These are phyloP conservation scores for Uncinocarpus reesii DNA, from an alignment of 2,329 filamentous ascomycete species.

Conservation along the genomic window DNA sequence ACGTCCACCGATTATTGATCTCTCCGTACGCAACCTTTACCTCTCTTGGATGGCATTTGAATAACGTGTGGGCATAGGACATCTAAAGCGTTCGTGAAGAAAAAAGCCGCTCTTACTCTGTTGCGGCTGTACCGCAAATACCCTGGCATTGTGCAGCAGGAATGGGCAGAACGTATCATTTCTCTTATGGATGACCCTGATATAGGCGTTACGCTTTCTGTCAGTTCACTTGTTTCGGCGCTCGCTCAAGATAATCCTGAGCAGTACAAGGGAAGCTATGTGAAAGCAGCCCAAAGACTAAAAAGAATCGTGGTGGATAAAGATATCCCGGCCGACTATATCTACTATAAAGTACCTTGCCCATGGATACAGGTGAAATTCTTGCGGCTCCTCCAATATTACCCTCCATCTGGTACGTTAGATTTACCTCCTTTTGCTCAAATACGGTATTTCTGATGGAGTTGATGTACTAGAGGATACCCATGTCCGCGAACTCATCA, in stretches of 20 bases:
- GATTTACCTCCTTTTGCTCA: constrained; percentile 13
- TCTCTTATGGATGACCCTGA: constrained; percentile 97
- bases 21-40: constrained; percentile 60
- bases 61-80: constrained; percentile 38
- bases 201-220: constrained; percentile 85
- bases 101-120: constrained; percentile 91
- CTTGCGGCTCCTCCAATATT: constrained; percentile 84
- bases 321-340: constrained; percentile 80
- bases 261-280: constrained; percentile 85
- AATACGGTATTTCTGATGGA: constrained; percentile 11
- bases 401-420: constrained; percentile 70
- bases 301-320: constrained; percentile 85
- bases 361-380: constrained; percentile 98
- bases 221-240: constrained; percentile 91
- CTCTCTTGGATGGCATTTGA: not conserved
- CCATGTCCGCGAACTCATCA: constrained; percentile 81
- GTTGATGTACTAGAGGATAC: constrained; percentile 59
- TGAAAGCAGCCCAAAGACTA: constrained; percentile 79
- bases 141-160: constrained; percentile 83
- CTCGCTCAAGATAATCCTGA: constrained; percentile 90
- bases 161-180: constrained; percentile 96
- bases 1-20: constrained; percentile 88
- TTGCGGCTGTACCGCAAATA: constrained; percentile 90
- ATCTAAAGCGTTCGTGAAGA: constrained; percentile 97
- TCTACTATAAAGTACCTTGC: constrained; percentile 99